A percentile compares a stretch with the other conserved stretches of the same genome.
Conservation (phyloP, 352 stramenopile genomes). For the Elongisporangium senticosum region DNA sequence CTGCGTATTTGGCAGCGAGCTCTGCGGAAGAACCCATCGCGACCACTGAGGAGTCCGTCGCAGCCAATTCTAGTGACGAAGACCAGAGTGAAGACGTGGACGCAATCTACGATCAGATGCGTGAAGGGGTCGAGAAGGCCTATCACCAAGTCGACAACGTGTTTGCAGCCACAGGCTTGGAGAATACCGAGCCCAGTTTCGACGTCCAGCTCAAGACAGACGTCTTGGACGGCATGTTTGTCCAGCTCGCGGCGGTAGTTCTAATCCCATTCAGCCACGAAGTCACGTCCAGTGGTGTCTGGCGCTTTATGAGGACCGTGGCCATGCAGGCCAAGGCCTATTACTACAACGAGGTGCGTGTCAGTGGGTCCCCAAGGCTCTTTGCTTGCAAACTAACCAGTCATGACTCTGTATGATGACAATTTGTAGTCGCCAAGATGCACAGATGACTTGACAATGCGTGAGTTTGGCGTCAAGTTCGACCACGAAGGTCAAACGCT, state of each 20-base stretch:
- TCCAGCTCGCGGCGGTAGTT: slow-evolving; percentile 27
- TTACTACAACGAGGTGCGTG: slow-evolving; percentile 29
- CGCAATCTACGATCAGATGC: slow-evolving; percentile 17
- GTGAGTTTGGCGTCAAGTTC: slow-evolving; percentile 28
- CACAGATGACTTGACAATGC: not conserved
- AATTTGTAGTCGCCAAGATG: slow-evolving; percentile 13
- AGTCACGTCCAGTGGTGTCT: slow-evolving; percentile 24
- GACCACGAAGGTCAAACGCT: slow-evolving; percentile 21
- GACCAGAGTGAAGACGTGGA: slow-evolving; percentile 13
- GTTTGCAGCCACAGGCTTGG: slow-evolving; percentile 17
- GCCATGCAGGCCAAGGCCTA: slow-evolving; percentile 17
- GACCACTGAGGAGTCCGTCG: slow-evolving; percentile 2
- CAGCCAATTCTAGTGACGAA: slow-evolving; percentile 3
- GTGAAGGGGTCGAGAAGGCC: slow-evolving; percentile 11
- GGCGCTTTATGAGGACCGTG: slow-evolving; percentile 28
- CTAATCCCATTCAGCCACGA: slow-evolving; percentile 23
- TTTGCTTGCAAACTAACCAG: not conserved
- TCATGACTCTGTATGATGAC: slow-evolving; percentile 16
- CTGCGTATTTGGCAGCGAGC: no score
- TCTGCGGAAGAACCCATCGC: no score
- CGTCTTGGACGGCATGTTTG: slow-evolving; percentile 14
- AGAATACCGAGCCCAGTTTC: slow-evolving; percentile 11
- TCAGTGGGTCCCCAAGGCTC: not conserved
- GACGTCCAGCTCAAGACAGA: slow-evolving; percentile 20
- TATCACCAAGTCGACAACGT: slow-evolving; percentile 19